Base-by-base conservation (phyloP, 2,329 filamentous ascomycete genomes). In the Parafenestella ontariensis region DNA sequence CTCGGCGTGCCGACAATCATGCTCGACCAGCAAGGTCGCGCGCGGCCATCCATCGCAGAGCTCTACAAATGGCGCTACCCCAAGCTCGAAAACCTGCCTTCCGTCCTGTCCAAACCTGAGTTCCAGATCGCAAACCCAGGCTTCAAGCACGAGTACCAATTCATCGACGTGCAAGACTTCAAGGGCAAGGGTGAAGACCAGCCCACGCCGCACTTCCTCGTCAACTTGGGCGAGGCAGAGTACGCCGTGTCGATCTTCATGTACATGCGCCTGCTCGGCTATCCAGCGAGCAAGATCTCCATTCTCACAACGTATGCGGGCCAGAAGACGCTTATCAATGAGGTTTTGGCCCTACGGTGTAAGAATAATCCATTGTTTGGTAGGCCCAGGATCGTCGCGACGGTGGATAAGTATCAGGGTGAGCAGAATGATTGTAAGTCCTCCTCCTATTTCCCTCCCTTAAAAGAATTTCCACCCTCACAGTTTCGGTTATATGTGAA, bases 401-500 rank as follows among this genome's bases (percentile, higher is more conserved):
- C 96, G 5, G 94, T 99, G 59, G 95, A 99, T 79, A 97, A 96
- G 76, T 99, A 98, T 71, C 95, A 99, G 79, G 96, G 95, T 74
- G 95, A 99, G 81, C 95, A 99, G 78, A 99, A 99, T 77, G 95
- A 99, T 71, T 98, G 91, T 95, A 83, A 83, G 90, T 86, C 18
- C n/a, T 31, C 7, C 26, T n/a, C 31, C 21, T 42, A 7, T n/a
- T 7, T 24, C 18, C 3, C 15, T 8, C 10, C 51, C 1, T 21
- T 39, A 13, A 4, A 13, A n/a, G 10, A 41, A 3, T 29, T 17
- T 13, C 5, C 18, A 10, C 13, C n/a, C 34, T 21, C n/a, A 13
- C 17, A 18, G 15, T 5, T 21, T 6, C 20, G n/a, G 3, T 10
- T 3, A n/a, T n/a, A n/a, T n/a, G n/a, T n/a, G 11, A 40, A 21